These are phyloP conservation scores for Spathaspora girioi DNA, from an alignment of 805 yeast genomes.

Conservation along the genomic window DNA sequence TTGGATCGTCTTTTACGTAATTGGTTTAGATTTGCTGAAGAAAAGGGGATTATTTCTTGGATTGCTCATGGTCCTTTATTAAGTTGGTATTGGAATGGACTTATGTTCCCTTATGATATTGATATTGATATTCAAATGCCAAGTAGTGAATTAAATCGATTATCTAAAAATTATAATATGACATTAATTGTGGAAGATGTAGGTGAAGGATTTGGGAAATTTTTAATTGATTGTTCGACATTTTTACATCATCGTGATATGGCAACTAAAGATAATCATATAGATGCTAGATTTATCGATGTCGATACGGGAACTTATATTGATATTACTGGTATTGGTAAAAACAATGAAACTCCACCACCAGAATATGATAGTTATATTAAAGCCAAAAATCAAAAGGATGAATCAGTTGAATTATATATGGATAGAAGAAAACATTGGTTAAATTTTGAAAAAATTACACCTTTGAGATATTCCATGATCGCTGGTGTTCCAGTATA, in stretches of 20 bases:
- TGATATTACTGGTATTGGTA: slow-evolving; percentile 47
- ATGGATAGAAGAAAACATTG: slow-evolving; percentile 34
- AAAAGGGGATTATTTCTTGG: slow-evolving; percentile 21
- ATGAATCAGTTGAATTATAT: slow-evolving; percentile 18
- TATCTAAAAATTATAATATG: slow-evolving; percentile 18
- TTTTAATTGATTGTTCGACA: slow-evolving; percentile 21
- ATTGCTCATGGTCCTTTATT: slow-evolving; percentile 23
- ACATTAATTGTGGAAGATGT: slow-evolving; percentile 25
- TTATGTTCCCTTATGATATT: slow-evolving; percentile 21
- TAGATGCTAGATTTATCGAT: slow-evolving; percentile 51
- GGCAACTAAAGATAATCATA: slow-evolving; percentile 19
- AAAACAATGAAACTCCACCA: slow-evolving; percentile 16
- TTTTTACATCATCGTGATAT: slow-evolving; percentile 20
- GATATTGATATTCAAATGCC: slow-evolving; percentile 26
- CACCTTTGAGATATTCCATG: slow-evolving; percentile 50
- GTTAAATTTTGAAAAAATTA: slow-evolving; percentile 32
- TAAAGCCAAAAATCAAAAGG: slow-evolving; percentile 15
- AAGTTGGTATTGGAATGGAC: slow-evolving; percentile 25
- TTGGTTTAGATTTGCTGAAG: slow-evolving; percentile 22
- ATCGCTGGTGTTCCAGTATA: slow-evolving; percentile 50
- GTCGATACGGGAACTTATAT: slow-evolving; percentile 52
- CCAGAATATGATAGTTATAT: slow-evolving; percentile 15
- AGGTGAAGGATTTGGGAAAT: slow-evolving; percentile 17
- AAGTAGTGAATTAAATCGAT: slow-evolving; percentile 15
- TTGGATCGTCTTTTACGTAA: slow-evolving; percentile 19